These are phyloP conservation scores for Pichia pseudocactophila DNA, from an alignment of 805 yeast genomes.

Conservation along the genomic window DNA sequence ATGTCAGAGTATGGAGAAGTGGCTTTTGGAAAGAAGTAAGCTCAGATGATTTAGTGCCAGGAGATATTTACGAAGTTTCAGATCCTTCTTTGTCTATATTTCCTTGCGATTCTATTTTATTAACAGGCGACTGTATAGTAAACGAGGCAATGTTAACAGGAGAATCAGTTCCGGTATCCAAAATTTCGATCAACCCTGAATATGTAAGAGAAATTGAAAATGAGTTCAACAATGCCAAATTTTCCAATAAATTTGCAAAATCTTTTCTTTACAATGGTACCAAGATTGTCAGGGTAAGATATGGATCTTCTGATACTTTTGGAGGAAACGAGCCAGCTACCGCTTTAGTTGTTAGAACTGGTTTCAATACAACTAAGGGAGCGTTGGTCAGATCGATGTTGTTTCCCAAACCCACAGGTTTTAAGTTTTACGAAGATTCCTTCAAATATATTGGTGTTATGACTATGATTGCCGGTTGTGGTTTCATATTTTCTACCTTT, in stretches of 20 bases:
- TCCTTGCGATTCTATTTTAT: constrained; percentile 84
- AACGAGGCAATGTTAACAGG: constrained; percentile 98
- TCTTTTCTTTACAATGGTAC: constrained; percentile 86
- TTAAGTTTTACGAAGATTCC: constrained; percentile 89
- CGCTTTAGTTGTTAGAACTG: constrained; percentile 83
- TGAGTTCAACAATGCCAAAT: constrained; percentile 47
- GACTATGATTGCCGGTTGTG: constrained; percentile 76
- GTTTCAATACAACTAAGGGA: constrained; percentile 94
- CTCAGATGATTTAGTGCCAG: constrained; percentile 83
- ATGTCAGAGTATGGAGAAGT: constrained; percentile 82
- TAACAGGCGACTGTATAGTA: constrained; percentile 92
- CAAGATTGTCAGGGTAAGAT: constrained; percentile 71
- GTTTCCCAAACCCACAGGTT: constrained; percentile 90
- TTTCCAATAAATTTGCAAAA: constrained; percentile 57
- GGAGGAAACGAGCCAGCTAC: constrained; percentile 67
- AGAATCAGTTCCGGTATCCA: constrained; percentile 94
- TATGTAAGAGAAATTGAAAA: constrained; percentile 46
- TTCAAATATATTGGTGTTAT: constrained; percentile 94
- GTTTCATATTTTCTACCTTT: constrained; percentile 75
- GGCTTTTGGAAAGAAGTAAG: constrained; percentile 83
- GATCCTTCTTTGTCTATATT: constrained; percentile 67
- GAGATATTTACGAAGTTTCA: constrained; percentile 87
- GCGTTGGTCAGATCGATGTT: constrained; percentile 90
- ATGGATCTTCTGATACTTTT: constrained; percentile 45
- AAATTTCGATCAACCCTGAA: constrained; percentile 55